Evolutionary conservation across 352 stramenopile species (phyloP).

Genomic region (Phytophthora parvispora): DNA sequence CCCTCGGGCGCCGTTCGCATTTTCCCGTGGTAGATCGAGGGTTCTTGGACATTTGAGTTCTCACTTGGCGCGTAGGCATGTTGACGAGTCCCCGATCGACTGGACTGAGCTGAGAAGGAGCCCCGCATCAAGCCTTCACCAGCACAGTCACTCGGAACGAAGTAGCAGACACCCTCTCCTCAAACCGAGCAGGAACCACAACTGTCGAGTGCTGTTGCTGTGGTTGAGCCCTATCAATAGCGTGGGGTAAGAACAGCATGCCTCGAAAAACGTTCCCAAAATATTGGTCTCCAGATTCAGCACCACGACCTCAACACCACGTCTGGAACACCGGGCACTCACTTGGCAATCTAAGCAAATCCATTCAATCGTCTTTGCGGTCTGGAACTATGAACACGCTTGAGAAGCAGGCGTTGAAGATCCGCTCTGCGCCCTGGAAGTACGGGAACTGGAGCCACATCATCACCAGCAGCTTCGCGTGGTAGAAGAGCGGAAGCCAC

Average conservation of each 20-base stretch:
- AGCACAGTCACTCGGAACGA: neutral
- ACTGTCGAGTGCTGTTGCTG: neutral
- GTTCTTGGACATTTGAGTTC: slow-evolving; percentile 27
- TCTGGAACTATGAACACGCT: slow-evolving; percentile 79
- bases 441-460: slow-evolving; percentile 94
- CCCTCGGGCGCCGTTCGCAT: slow-evolving; percentile 35
- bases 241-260: neutral
- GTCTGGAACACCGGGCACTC: neutral
- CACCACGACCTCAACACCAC: neutral
- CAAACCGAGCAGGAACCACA: slow-evolving; percentile 2
- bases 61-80: slow-evolving; percentile 15
- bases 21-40: slow-evolving; percentile 54
- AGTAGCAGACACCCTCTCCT: neutral
- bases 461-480: slow-evolving; percentile 85
- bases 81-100: slow-evolving; percentile 5
- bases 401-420: slow-evolving; percentile 83
- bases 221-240: slow-evolving; percentile 25
- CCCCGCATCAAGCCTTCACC: slow-evolving; percentile 17
- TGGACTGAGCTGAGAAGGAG: slow-evolving; percentile 5
- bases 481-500: slow-evolving; percentile 91
- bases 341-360: slow-evolving; percentile 2
- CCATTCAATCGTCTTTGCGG: slow-evolving; percentile 52
- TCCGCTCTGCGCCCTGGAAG: slow-evolving; percentile 84
- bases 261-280: slow-evolving; percentile 2
- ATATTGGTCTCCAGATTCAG: neutral